Base-by-base conservation (phyloP, 345 rosid genomes). In the Anastatica hierochuntica region DNA sequence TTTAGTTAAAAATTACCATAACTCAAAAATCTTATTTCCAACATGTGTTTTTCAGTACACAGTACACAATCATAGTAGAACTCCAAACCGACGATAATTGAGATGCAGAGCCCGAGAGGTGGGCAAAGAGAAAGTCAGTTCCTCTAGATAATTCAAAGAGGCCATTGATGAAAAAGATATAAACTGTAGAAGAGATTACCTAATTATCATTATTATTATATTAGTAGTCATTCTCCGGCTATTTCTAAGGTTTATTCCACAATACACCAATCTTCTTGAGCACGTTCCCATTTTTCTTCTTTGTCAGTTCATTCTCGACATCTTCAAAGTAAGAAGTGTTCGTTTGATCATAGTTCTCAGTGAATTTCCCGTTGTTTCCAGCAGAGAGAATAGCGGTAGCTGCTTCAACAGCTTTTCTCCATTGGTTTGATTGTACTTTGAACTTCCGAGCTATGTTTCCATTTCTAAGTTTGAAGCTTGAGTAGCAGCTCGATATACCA, bases 371-470 rank as follows among this genome's bases (percentile, higher is more conserved):
- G 7, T 79, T 85, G 53, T 76, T 83, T 46, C 84, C 97, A 5
- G 79, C 67, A 13, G 96, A 81, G 67, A 94, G 82, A 85, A 94
- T 85, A 1, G 95, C 68, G 0, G 95, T 82, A 9, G 99, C 99
- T 12, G 95, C 94, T 68, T 94, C 99, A 0, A 94, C 94, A 43
- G 99, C 99, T 78, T 94, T 94, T 69, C 95, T 84, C 97, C 95
- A 94, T 63, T 94, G 99, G 60, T 94, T 90, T 6, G 99, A 74
- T 58, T 94, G 99, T 48, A 94, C 99, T 76, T 88, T 94, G 29
- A 88, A 72, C 76, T 74, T 83, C 77, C 97, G 48, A 87, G 64
- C 48, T 87, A 92, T 4, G 80, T 68, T 60, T 87, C 95, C 77
- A 80, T 73, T 43, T 86, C 90, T 0, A 79, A 66, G 60, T 74